Base-by-base conservation (phyloP, 345 rosid species). In the Corymbia maculata region DNA sequence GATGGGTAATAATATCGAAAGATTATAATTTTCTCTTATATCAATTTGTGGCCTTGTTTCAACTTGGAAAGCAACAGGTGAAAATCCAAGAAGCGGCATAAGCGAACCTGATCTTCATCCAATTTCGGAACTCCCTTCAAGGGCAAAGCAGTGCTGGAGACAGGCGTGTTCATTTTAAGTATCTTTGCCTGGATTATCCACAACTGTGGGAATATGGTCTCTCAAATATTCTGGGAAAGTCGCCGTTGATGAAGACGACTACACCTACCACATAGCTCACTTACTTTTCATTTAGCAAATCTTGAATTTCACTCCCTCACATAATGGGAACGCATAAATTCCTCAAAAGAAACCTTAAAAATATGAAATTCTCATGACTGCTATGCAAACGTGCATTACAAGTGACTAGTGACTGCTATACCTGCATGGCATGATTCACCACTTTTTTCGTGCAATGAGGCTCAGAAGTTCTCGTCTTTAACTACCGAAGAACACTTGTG, bases 71-170 rank as follows among this genome's bases (percentile, higher is more conserved):
- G 93, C 87, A 94, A 85, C 3, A 91, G 94, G 52, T 85, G 87
- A 13, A 8, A 13, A 21, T 51, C 89, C 22, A 94, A 79, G 89
- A 89, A 96, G 8, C 96, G 91, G 88, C 94, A 91, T 55, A 96
- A 87, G 94, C 93, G 91, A 51, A 96, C 91, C 50, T 94, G 95
- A 87, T 93, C 93, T 49, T 87, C 66, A 53, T 91, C 86, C 51
- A 92, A 89, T 64, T 70, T 92, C 2, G 97, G 96, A 85, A 94
- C 93, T 80, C 97, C 97, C 52, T 1, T 52, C 15, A 96, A 86
- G 47, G 86, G 1, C 91, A 95, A 89, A 22, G 89, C 1, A 49
- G 91, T 88, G 15, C 19, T 82, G 70, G 1, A 16, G 64, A 57
- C 1, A 1, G 50, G 7, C 5, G 1, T 3, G 14, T 82, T 36